A percentile compares a stretch with the other conserved stretches of the same genome.
phyloP scores from a whole-genome alignment of 2,329 filamentous ascomycete genomes.

The Tolypocladium sp. region DNA sequence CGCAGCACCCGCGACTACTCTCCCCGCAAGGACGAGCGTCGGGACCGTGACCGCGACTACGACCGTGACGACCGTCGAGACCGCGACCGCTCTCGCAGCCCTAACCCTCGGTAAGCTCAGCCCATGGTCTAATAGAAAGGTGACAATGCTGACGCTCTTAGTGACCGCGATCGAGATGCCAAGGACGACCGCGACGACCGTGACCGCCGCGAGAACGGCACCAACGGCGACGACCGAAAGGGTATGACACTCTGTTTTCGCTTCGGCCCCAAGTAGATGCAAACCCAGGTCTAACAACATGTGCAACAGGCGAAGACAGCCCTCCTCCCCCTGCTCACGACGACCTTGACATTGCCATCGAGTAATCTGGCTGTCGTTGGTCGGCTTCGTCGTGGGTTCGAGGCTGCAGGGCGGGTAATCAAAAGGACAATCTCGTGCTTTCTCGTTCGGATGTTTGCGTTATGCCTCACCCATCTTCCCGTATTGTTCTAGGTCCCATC shows the following conservation, averaged over 20 bases:
- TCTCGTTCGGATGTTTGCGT: constrained; percentile 7
- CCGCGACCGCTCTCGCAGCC: constrained; percentile 67
- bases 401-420: constrained; percentile 3
- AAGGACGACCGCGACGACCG: constrained; percentile 64
- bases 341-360: constrained; percentile 82
- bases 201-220: constrained; percentile 65
- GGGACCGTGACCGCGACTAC: constrained; percentile 53
- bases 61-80: constrained; percentile 68
- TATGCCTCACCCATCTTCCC: constrained; percentile 6
- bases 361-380: constrained; percentile 36
- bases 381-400: constrained; percentile 3
- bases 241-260: constrained; percentile 40
- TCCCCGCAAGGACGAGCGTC: constrained; percentile 80
- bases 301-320: constrained; percentile 43
- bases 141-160: constrained; percentile 20
- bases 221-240: constrained; percentile 87
- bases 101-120: constrained; percentile 45
- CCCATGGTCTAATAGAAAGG: neutral
- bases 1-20: constrained; percentile 72
- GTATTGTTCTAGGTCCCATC: constrained; percentile 10
- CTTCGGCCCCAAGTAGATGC: neutral
- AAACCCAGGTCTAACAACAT: neutral
- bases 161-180: constrained; percentile 45
- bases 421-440: constrained; percentile 13
- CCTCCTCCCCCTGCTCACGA: constrained; percentile 78